A percentile compares a stretch with the other conserved stretches of the same genome.
These are phyloP conservation scores for Botrytis deweyae DNA, from an alignment of 2,329 filamentous ascomycete genomes.

Conservation along the genomic window DNA sequence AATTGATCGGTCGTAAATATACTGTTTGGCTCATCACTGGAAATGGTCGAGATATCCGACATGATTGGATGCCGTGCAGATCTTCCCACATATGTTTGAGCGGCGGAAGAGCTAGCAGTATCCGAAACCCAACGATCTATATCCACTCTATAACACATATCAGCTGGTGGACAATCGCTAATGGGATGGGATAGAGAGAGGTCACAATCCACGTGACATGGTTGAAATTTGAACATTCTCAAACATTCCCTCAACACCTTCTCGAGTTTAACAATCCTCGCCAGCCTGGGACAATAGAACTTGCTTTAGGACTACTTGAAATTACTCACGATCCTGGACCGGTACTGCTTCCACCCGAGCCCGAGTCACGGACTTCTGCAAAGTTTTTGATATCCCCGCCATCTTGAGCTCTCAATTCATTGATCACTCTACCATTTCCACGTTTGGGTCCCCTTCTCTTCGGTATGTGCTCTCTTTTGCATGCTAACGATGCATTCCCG, in stretches of 20 bases:
- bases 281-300: too few species aligned
- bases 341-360: constrained; percentile 27
- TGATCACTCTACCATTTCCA: constrained; percentile 61
- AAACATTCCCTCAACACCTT: background rate
- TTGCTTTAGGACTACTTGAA: background rate
- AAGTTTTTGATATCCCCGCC: constrained; percentile 40
- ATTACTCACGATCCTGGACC: constrained; percentile 32
- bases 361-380: constrained; percentile 37
- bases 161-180: background rate
- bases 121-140: constrained; percentile 35
- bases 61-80: constrained; percentile 33
- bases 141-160: constrained; percentile 21
- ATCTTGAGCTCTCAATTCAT: constrained; percentile 56
- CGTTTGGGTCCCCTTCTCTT: constrained; percentile 64
- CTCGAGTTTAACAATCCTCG: background rate
- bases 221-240: background rate
- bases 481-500: constrained; percentile 56
- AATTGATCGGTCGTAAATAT: constrained; percentile 43
- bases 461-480: constrained; percentile 63
- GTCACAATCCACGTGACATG: background rate
- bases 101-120: constrained; percentile 25
- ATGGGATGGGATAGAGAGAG: background rate
- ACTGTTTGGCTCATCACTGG: constrained; percentile 43
- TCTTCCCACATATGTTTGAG: constrained; percentile 24
- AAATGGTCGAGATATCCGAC: constrained; percentile 39